Evolutionary conservation across 345 rosid species (phyloP), one percentile per base, ranked within the genome.

Genomic region (Eucalyptus curtisii): DNA sequence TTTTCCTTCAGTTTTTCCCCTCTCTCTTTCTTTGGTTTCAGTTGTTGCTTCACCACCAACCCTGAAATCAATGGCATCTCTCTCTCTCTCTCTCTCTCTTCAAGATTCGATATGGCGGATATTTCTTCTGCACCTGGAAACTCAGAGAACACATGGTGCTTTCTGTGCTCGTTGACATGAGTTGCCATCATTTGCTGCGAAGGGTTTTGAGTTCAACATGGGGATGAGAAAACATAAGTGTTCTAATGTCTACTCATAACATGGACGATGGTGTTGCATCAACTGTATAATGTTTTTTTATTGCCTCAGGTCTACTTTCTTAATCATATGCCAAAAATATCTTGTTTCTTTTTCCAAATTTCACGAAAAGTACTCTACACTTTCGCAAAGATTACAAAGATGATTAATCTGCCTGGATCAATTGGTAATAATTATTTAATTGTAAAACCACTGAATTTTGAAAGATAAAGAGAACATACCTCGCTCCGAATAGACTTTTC

Each of bases 61-160:
- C 89, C 94, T 91, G 92, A 95, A 93, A 92, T 95, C 96, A 95
- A 95, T 95, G 96, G 97, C 93, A 90, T 92, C 47, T 87, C 44
- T 87, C 76, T 12, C 22, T 87, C 50, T 49, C 55, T 86, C 87
- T 86, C 71, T 37, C 59, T 49, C 31, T 86, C n/a, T 40, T 86
- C 64, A 42, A 59, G 79, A 42, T 25, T 42, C 68, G 49, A 25
- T 24, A 44, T 42, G 88, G 79, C 30, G 45, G 27, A 76, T 37
- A 40, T 40, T 20, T 37, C 82, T 40, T 40, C 84, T 76, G 84
- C 84, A 76, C 24, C 84, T 76, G 84, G 15, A 76, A 76, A 40
- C 84, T 40, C 84, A 76, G 84, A 40, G 84, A 40, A 20, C 47
- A 40, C 84, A 76, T 37, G 47, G 27, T 76, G 84, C 27, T 40